Base-by-base conservation (phyloP, 2,329 filamentous ascomycete genomes). In the Cadophora luteo-olivacea region DNA sequence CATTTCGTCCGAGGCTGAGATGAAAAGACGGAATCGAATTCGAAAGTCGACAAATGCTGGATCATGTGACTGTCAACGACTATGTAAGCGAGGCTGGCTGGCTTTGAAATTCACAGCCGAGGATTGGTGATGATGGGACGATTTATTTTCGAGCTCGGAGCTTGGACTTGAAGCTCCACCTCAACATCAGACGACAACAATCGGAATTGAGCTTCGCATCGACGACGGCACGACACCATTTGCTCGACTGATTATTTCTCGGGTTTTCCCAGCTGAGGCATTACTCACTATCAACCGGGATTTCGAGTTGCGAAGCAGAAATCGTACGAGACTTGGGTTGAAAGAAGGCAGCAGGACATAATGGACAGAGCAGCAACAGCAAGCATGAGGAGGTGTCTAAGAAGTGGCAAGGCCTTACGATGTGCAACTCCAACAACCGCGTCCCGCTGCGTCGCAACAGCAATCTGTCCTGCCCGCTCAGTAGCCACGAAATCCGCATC, bases 281-380 rank as follows among this genome's bases (percentile, higher is more conserved):
- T 22, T 22, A 25, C n/a, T 14, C 7, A 19, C 4, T 22, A 12
- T 41, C 45, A 8, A 22, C 45, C 45, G 7, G 9, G 12, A 51
- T 36, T 14, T 24, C 45, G 45, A 33, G 4, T 19, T 12, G 4
- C 7, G 29, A 14, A 24, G 1, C 36, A 4, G 36, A 12, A 16
- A 60, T 41, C 57, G 12, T 60, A 60, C 22, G 33, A 60, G 29
- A n/a, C 14, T 4, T 5, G 45, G 22, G 22, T 49, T 22, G 45
- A n/a, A 49, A 22, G 45, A 22, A 49, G 45, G 36, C 4, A 4
- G 33, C 29, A 33, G 24, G 6, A 33, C 45, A 61, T 32, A 55
- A 70, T 70, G 68, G 68, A 70, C 14, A 64, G 54, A 64, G 61
- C 61, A 68, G 66, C 68, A 19, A 33, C 64, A 61, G 68, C 66